These are phyloP conservation scores for Fusarium subglutinans DNA, from an alignment of 2,329 filamentous ascomycete genomes.

Conservation along the genomic window DNA sequence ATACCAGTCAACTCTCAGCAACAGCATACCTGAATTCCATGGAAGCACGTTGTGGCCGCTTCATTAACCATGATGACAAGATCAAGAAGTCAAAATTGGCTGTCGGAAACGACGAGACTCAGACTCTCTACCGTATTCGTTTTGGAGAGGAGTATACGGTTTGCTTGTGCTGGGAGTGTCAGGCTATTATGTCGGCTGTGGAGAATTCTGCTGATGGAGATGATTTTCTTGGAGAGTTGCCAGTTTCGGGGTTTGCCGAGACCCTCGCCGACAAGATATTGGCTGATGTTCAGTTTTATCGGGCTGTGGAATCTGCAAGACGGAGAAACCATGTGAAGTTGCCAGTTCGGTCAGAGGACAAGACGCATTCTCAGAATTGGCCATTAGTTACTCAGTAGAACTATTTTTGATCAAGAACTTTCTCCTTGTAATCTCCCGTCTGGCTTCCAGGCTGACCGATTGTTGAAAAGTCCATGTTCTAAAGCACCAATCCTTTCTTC, in stretches of 20 bases:
- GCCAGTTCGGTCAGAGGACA: background rate
- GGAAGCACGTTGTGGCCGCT: slow-evolving; percentile 30
- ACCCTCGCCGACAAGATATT: slow-evolving; percentile 1
- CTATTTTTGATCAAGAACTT: background rate
- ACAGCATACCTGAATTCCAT: slow-evolving; percentile 37
- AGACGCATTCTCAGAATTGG: background rate
- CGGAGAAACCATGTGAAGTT: slow-evolving; percentile 20
- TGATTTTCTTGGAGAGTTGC: background rate
- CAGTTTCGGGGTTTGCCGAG: background rate
- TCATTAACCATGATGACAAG: slow-evolving; percentile 43
- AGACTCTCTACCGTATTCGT: slow-evolving; percentile 26
- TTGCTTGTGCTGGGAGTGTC: slow-evolving; percentile 37
- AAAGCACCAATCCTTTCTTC: slow-evolving; percentile 23
- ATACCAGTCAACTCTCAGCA: slow-evolving; percentile 52
- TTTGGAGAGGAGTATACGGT: slow-evolving; percentile 27
- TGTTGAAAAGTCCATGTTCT: slow-evolving; percentile 28
- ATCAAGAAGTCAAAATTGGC: slow-evolving; percentile 16
- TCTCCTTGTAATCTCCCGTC: background rate
- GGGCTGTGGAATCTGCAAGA: slow-evolving; percentile 27
- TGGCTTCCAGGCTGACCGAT: slow-evolving; percentile 1
- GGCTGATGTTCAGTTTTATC: slow-evolving; percentile 13
- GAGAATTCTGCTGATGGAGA: slow-evolving; percentile 12
- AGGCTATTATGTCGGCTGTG: slow-evolving; percentile 28
- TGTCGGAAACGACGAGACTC: slow-evolving; percentile 19
- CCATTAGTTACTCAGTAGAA: background rate